A percentile compares a stretch with the other conserved stretches of the same genome.
phyloP scores from a whole-genome alignment of 179 eudicot species.

The Spinacia oleracea region DNA sequence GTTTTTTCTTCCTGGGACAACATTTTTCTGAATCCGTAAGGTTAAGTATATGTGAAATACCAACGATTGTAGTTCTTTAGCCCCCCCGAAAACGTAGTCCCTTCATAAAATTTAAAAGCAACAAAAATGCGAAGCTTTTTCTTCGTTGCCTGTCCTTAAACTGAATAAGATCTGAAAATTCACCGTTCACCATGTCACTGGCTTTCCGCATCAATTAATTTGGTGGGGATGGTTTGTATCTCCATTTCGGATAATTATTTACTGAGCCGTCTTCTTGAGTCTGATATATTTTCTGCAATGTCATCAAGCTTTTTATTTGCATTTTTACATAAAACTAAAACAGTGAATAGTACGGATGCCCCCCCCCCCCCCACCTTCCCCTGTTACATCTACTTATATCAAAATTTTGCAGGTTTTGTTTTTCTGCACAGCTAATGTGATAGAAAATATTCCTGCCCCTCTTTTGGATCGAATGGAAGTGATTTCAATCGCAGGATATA shows the following conservation, averaged over 20 bases:
- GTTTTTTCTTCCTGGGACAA: neutral
- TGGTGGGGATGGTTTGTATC: neutral
- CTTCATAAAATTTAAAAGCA: neutral
- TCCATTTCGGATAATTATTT: neutral
- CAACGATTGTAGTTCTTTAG: neutral
- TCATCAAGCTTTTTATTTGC: neutral
- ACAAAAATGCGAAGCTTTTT: neutral
- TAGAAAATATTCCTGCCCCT: constrained; percentile 84
- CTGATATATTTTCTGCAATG: neutral
- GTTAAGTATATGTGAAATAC: neutral
- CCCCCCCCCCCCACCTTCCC: neutral
- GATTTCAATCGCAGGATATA: constrained; percentile 89
- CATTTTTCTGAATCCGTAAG: neutral
- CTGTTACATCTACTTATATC: constrained; percentile 4
- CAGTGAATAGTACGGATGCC: neutral
- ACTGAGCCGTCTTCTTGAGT: neutral
- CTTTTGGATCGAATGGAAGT: constrained; percentile 99
- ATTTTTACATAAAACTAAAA: neutral
- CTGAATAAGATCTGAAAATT: neutral
- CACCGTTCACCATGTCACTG: neutral
- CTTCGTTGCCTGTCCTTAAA: neutral
- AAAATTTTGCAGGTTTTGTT: constrained; percentile 77
- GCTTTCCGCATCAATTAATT: neutral
- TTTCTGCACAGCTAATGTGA: constrained; percentile 97
- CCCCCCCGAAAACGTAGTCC: neutral